Conservation (phyloP, 192 early-diverging fungal genomes). For the Umbelopsis sp. region DNA sequence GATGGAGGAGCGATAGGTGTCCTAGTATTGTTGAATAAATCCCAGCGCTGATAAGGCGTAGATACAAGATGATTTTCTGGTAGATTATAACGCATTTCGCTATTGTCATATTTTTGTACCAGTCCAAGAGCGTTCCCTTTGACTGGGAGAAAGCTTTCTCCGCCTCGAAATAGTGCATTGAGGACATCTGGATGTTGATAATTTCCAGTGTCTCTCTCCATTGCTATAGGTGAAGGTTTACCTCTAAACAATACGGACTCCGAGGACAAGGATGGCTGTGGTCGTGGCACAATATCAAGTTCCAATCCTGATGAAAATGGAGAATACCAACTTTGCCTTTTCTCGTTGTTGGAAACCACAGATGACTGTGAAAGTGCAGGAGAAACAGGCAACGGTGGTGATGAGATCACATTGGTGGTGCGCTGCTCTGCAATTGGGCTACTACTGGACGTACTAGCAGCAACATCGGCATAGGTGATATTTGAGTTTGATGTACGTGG, state of each 20-base stretch:
- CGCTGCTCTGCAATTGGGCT: not conserved
- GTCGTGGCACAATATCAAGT: conserved; percentile 12
- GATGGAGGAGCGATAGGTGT: not conserved
- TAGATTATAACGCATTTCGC: not conserved
- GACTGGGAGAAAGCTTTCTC: not conserved
- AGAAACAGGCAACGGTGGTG: not conserved
- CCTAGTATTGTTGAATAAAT: not conserved
- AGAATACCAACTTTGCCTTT: conserved; percentile 18
- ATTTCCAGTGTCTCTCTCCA: not conserved
- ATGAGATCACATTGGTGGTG: not conserved
- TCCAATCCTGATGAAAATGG: conserved; percentile 17
- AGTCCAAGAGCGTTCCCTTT: not conserved
- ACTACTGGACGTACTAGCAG: not conserved
- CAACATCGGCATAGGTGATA: not conserved
- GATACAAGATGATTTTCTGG: not conserved
- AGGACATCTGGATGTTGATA: conserved; percentile 12
- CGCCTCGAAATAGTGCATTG: not conserved
- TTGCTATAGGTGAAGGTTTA: not conserved
- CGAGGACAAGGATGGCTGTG: conserved; percentile 3
- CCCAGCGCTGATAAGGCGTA: not conserved
- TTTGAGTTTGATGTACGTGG: not conserved
- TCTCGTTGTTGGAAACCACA: not conserved
- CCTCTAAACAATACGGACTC: not conserved
- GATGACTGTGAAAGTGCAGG: not conserved
- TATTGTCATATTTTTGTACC: not conserved